Evolutionary conservation across 441 rosid genomes (phyloP), one percentile per base, ranked within the genome.

Genomic region (Adansonia gregorii): DNA sequence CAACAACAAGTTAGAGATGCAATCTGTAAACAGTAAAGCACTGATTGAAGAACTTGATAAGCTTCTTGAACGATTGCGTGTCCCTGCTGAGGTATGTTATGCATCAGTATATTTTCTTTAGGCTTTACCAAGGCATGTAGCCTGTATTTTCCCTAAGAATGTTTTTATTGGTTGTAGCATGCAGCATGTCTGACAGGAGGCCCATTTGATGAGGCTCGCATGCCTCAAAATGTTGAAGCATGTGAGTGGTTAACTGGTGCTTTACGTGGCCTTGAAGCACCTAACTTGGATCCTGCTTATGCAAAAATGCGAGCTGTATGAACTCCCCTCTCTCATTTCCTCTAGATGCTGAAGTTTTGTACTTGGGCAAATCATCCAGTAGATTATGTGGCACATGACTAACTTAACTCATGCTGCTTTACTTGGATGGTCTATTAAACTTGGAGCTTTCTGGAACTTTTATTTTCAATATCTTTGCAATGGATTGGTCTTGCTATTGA

Each of bases 161-260:
- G 49, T 77, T 77, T 43, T 67, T 76, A 52, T 83, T 79, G 81
- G 83, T 82, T 92, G 79, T 77, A 94, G 99, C 83, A 91, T 88
- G 89, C 98, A 79, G 91, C 92, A 74, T 88, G 88, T 81, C 84
- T 96, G 72, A 89, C 98, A 41, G 97, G 95, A 72, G 98, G 99
- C 79, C 83, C 95, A 67, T 94, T 96, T 88, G 99, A 94, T 71
- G 99, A 96, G 83, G 93, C 92, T 60, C 92, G 78, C 80, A 94
- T 97, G 98, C 92, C 87, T 80, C 92, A 90, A 83, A 97, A 93
- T 81, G 88, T 94, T 74, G 98, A 93, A 83, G 98, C 98, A 83
- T 97, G 99, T 80, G 99, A 97, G 87, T 97, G 99, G 99, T 86
- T 97, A 82, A 91, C 95, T 78, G 88, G 85, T 88, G 95, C 91